Evolutionary conservation across 176 grass and related monocot genomes (phyloP), one percentile per base, ranked within the genome.

Genomic region (Eleusine indica): DNA sequence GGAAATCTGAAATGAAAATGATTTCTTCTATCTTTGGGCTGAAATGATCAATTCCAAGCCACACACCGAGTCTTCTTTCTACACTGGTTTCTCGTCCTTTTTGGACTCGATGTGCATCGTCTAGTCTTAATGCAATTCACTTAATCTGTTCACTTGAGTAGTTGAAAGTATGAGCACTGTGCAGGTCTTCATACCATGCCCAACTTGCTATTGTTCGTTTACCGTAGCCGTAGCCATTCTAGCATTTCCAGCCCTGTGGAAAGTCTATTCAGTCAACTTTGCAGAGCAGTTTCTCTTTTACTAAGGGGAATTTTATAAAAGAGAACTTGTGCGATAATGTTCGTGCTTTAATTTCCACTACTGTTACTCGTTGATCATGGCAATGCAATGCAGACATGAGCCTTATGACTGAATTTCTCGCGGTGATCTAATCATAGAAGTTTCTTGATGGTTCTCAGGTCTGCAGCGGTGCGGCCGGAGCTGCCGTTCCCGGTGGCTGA

Each of bases 401-500:
- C 64, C 47, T 47, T 38, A 17, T 60, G 14, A 18, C 19, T 61
- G 78, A 49, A 76, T 60, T 60, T 41, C 19, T 22, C 15, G 5
- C 32, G 12, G 22, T 4, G 9, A 62, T 41, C 5, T 22, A 7
- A 61, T n/a, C 30, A 38, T n/a, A 64, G 2, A 73, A 56, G 29
- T 53, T 81, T 77, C 9, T 86, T 40, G 3, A 15, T 85, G 77
- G 3, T 54, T 73, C 6, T 0, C 78, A 92, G 90, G 90, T n/a
- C 78, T 92, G 44, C n/a, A 29, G 49, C 57, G 83, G 67, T 88
- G 86, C 9, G 83, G 86, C 37, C 78, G 83, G 86, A 88, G 90
- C 74, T 91, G 86, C 82, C 90, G 90, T 28, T 88, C 86, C 3
- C 42, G 86, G 68, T 92, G 83, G 90, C 86, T 92, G 68, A 92